Base-by-base conservation (phyloP, 106 monocot genomes). In the Xerophyta viscosa region DNA sequence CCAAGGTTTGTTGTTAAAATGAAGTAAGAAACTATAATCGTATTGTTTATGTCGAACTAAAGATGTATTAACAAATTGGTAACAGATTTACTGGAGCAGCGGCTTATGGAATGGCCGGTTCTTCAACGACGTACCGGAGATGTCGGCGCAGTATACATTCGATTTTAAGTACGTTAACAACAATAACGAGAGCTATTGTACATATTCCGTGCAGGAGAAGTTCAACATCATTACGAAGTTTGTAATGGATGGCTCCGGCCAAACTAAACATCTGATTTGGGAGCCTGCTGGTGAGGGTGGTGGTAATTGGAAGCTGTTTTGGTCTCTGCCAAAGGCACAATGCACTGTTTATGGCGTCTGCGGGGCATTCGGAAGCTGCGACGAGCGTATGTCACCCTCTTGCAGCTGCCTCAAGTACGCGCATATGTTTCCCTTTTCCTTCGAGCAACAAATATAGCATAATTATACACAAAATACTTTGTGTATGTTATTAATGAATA, bases 21-120 rank as follows among this genome's bases (percentile, higher is more conserved):
- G n/a, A n/a, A n/a, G n/a, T n/a, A n/a, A n/a, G n/a, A n/a, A n/a
- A n/a, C n/a, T n/a, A n/a, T n/a, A n/a, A n/a, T n/a, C n/a, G n/a
- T n/a, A n/a, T n/a, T n/a, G n/a, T n/a, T n/a, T n/a, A n/a, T n/a
- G n/a, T n/a, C n/a, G n/a, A n/a, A n/a, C n/a, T n/a, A n/a, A n/a
- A n/a, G n/a, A n/a, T n/a, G n/a, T n/a, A n/a, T n/a, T n/a, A n/a
- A n/a, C n/a, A n/a, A n/a, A n/a, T n/a, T n/a, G n/a, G n/a, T n/a
- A n/a, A n/a, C n/a, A n/a, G n/a, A n/a, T n/a, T n/a, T 27, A 45
- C 41, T 77, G 70, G 77, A 55, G 86, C 23, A 63, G 70, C 10
- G 81, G 77, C 9, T 58, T 66, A 31, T 81, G 76, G 86, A 50
- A 65, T 29, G 71, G 71, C 2, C 33, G 18, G 12, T 6, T 13